A percentile compares a stretch with the other conserved stretches of the same genome.
Conservation (phyloP, 1,284 basidiomycete genomes). For the Cystobasidium sp. region DNA sequence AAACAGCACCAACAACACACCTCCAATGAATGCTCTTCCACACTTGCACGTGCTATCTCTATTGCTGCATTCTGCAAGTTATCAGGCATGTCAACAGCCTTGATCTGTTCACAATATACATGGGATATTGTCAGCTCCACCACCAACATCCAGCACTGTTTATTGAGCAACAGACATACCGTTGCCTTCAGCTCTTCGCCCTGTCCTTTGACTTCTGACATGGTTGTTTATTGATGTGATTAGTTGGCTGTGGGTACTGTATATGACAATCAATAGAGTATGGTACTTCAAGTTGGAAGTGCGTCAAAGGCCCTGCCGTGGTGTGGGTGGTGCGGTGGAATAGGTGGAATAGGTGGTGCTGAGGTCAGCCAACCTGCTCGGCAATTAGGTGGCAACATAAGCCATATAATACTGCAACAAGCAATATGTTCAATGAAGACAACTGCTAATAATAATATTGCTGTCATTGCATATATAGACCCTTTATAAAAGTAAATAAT, state of each 20-base stretch:
- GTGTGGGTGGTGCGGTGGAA: neutral
- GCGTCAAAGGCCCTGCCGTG: no score
- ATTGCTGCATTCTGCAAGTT: constrained; percentile 26
- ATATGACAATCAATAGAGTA: no score
- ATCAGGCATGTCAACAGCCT: constrained; percentile 42
- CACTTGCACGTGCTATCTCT: constrained; percentile 34
- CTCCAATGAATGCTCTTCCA: constrained; percentile 37
- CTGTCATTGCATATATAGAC: no score
- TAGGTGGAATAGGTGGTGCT: neutral
- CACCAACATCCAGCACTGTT: neutral
- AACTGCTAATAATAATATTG: no score
- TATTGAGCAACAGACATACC: neutral
- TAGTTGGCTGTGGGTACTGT: neutral
- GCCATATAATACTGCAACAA: no score
- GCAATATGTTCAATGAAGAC: no score
- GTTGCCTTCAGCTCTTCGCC: constrained; percentile 16
- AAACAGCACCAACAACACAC: neutral
- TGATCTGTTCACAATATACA: constrained; percentile 25
- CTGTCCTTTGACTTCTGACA: neutral
- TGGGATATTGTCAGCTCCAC: neutral
- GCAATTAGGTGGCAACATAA: neutral
- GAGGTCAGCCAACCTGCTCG: neutral
- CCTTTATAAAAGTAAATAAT: no score
- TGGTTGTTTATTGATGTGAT: neutral
- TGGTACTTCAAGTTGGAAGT: no score